Evolutionary conservation across 1,284 basidiomycete species (phyloP).

Genomic region (Athelia sp.): DNA sequence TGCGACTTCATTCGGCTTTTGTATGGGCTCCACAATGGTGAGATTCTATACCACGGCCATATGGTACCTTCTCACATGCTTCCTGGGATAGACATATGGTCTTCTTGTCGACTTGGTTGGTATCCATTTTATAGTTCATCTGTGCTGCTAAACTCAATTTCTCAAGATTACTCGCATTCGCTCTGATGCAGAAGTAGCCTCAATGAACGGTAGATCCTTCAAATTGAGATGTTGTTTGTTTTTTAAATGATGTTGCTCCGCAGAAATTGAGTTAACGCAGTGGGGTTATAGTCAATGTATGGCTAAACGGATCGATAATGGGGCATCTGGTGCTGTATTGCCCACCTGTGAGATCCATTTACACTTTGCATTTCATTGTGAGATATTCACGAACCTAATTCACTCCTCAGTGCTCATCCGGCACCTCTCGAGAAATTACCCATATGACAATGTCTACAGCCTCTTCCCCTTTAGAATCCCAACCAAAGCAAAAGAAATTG

Average conservation of each 20-base stretch:
- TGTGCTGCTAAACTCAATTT: too few relatives aligned
- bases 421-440: not conserved
- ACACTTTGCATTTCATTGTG: too few relatives aligned
- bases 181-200: too few relatives aligned
- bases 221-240: too few relatives aligned
- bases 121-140: too few relatives aligned
- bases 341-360: not conserved
- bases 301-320: not conserved
- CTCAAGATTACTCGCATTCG: too few relatives aligned
- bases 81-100: not conserved
- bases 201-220: too few relatives aligned
- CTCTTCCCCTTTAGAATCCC: not conserved
- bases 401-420: not conserved
- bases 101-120: not conserved
- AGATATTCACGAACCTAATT: not conserved
- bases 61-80: not conserved
- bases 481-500: not conserved
- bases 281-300: not conserved
- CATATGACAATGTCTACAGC: not conserved
- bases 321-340: not conserved
- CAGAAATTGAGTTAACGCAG: not conserved
- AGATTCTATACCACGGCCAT: not conserved
- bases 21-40: not conserved
- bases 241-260: not conserved
- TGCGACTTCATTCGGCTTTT: not conserved